These are phyloP conservation scores for Termitomyces sp. DNA, from an alignment of 768 basidiomycete species.

Conservation along the genomic window DNA sequence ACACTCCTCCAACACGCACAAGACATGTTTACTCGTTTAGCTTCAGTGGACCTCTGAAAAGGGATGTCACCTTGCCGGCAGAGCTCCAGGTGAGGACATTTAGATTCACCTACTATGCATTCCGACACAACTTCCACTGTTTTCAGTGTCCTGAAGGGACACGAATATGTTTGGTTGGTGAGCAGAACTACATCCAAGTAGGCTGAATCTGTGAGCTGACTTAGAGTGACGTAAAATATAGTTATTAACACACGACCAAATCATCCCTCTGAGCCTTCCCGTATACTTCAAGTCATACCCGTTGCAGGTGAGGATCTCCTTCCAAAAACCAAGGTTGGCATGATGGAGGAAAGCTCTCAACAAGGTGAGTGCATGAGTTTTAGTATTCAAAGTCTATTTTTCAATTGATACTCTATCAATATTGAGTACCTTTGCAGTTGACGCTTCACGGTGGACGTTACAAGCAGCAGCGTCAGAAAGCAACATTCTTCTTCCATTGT, in stretches of 20 bases:
- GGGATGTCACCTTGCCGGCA: conserved; percentile 22
- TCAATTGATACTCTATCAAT: no score
- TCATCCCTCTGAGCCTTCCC: conserved; percentile 25
- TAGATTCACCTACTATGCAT: background rate
- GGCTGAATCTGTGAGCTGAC: background rate
- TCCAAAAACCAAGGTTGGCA: conserved; percentile 17
- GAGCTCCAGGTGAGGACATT: conserved; percentile 21
- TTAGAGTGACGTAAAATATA: background rate
- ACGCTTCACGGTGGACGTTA: conserved; percentile 26
- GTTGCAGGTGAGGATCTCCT: conserved; percentile 16
- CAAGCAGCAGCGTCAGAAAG: conserved; percentile 21
- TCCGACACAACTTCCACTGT: background rate
- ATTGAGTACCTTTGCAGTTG: conserved; percentile 15
- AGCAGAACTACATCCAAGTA: background rate
- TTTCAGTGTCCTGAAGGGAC: conserved; percentile 25
- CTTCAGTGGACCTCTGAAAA: conserved; percentile 14
- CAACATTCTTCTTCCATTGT: conserved; percentile 24
- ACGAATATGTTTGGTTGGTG: conserved; percentile 24
- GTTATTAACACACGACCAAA: conserved; percentile 24
- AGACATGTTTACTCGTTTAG: conserved; percentile 22
- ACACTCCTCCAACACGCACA: conserved; percentile 26
- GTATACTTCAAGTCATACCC: conserved; percentile 29
- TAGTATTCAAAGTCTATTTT: background rate
- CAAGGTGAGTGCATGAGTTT: conserved; percentile 3
- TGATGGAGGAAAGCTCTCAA: conserved; percentile 8